Conservation (phyloP, 2,329 filamentous ascomycete genomes). For the Acrocalymma vagum region DNA sequence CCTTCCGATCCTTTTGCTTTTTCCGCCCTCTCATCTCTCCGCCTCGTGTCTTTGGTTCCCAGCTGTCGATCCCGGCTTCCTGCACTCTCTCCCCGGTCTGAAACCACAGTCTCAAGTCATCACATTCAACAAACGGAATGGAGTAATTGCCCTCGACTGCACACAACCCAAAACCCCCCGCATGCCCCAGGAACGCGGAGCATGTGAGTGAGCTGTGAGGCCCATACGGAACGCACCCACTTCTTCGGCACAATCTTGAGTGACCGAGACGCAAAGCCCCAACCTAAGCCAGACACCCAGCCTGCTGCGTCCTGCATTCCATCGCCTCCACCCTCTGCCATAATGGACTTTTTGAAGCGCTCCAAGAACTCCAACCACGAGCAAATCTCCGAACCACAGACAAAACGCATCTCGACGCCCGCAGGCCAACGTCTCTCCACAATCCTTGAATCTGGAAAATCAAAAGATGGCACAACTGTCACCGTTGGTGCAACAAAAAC, state of each 20-base stretch:
- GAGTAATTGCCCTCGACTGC: not conserved
- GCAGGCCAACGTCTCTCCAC: slow-evolving; percentile 52
- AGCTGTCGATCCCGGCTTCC: slow-evolving; percentile 12
- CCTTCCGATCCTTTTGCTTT: too few species aligned
- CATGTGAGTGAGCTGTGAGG: slow-evolving; percentile 14
- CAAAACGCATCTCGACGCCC: slow-evolving; percentile 53
- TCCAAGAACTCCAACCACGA: slow-evolving; percentile 33
- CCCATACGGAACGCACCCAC: slow-evolving; percentile 7
- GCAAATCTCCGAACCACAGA: slow-evolving; percentile 34
- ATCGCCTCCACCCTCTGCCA: not conserved
- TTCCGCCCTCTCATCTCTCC: not conserved
- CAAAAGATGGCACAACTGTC: slow-evolving; percentile 25
- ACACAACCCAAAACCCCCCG: not conserved
- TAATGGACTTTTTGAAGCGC: slow-evolving; percentile 36
- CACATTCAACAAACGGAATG: slow-evolving; percentile 16
- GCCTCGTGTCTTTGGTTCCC: slow-evolving; percentile 11
- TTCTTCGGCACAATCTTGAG: slow-evolving; percentile 10
- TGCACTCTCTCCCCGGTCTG: slow-evolving; percentile 15
- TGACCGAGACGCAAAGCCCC: not conserved
- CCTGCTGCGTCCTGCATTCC: not conserved
- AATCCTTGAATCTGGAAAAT: slow-evolving; percentile 46
- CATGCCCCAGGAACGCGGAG: slow-evolving; percentile 5
- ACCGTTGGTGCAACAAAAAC: too few species aligned
- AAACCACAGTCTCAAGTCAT: slow-evolving; percentile 9
- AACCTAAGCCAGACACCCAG: not conserved